A percentile compares a stretch with the other conserved stretches of the same genome.
These are phyloP conservation scores for Zopfia rhizophila DNA, from an alignment of 2,329 filamentous ascomycete species.

Conservation along the genomic window DNA sequence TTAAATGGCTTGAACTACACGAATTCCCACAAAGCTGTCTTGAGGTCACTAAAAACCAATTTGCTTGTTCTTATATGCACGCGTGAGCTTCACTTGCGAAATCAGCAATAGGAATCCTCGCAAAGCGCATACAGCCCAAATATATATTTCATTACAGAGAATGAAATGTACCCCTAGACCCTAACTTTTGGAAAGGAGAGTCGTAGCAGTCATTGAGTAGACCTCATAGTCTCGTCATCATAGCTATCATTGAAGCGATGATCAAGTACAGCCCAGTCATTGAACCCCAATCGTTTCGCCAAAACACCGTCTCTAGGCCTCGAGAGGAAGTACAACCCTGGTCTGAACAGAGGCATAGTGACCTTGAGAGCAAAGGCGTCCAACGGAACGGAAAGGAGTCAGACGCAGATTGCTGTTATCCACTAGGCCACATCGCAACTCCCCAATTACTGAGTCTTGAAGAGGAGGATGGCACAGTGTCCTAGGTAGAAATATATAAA, in stretches of 20 bases:
- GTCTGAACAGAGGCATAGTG: slow-evolving; percentile 16
- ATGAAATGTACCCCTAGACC: slow-evolving; percentile 16
- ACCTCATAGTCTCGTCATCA: slow-evolving; percentile 20
- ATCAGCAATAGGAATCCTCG: too few relatives aligned
- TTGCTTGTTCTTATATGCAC: too few relatives aligned
- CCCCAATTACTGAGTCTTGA: slow-evolving; percentile 98
- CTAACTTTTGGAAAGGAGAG: slow-evolving; percentile 35
- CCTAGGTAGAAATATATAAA: slow-evolving; percentile 99
- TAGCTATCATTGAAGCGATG: slow-evolving; percentile 5
- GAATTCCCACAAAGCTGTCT: too few relatives aligned
- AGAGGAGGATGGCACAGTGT: slow-evolving; percentile 96
- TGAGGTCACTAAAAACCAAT: too few relatives aligned
- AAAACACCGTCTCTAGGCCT: slow-evolving; percentile 3
- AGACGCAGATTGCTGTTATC: too few relatives aligned
- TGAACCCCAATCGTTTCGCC: slow-evolving; percentile 7
- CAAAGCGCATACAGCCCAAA: too few relatives aligned
- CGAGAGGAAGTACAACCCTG: slow-evolving; percentile 1
- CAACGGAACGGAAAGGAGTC: slow-evolving; percentile 8
- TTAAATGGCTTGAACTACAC: too few relatives aligned
- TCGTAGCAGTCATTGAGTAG: slow-evolving; percentile 33
- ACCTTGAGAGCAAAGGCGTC: slow-evolving; percentile 3
- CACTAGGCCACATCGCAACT: too few relatives aligned
- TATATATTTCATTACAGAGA: slow-evolving; percentile 9
- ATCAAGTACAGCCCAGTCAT: slow-evolving; percentile 12
- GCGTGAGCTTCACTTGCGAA: too few relatives aligned